phyloP scores from a whole-genome alignment of 345 rosid genomes.

The Fremontodendron californicum region DNA sequence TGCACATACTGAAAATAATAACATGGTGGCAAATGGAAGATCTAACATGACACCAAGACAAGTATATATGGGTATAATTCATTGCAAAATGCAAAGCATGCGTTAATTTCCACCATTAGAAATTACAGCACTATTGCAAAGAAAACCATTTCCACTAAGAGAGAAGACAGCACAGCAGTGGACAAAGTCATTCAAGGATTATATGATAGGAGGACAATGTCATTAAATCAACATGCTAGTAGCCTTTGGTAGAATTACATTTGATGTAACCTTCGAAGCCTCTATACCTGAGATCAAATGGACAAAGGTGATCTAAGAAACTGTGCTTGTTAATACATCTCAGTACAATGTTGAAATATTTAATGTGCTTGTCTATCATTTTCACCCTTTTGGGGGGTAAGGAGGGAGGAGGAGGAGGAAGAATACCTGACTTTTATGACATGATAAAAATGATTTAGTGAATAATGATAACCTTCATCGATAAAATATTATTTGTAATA shows the following conservation, averaged over 20 bases:
- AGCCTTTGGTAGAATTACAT: not conserved
- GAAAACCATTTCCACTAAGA: not conserved
- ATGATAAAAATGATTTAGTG: too few relatives aligned
- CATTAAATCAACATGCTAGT: not conserved
- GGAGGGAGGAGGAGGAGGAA: not conserved
- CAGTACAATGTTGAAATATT: too few relatives aligned
- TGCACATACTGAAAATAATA: not conserved
- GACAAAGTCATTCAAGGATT: not conserved
- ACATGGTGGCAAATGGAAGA: not conserved
- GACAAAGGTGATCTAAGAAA: not conserved
- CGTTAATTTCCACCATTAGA: not conserved
- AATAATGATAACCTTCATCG: not conserved
- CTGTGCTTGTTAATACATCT: too few relatives aligned
- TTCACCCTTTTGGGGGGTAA: not conserved
- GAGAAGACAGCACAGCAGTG: not conserved
- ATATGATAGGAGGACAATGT: not conserved
- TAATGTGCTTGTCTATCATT: not conserved
- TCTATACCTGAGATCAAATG: not conserved
- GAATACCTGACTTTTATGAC: not conserved
- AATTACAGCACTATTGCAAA: not conserved
- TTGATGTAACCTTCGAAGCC: not conserved
- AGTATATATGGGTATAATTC: not conserved
- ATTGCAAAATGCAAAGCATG: not conserved
- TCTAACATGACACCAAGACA: not conserved
- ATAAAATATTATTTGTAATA: not conserved